phyloP scores from a whole-genome alignment of 192 early-diverging fungal species.

The Phycomyces blakesleeanus region DNA sequence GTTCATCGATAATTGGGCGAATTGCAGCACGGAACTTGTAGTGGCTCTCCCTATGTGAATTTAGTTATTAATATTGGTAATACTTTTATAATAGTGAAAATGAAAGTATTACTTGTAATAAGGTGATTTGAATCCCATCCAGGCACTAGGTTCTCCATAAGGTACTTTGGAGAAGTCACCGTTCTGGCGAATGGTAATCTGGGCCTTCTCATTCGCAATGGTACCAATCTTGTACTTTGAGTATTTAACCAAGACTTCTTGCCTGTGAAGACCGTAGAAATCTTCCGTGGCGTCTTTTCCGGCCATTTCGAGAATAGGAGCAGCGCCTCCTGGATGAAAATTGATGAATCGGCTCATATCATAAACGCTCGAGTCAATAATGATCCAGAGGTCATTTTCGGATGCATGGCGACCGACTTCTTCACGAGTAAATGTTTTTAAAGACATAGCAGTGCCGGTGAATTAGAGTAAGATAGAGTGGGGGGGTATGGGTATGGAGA shows the following conservation, averaged over 20 bases:
- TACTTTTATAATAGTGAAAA: neutral
- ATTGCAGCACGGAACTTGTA: slow-evolving; percentile 54
- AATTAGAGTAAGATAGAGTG: neutral
- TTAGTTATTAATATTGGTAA: neutral
- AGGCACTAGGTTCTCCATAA: slow-evolving; percentile 73
- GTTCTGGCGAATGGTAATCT: slow-evolving; percentile 40
- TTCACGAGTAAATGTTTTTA: slow-evolving; percentile 29
- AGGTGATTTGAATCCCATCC: slow-evolving; percentile 30
- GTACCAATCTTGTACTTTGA: slow-evolving; percentile 62
- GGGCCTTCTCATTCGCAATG: slow-evolving; percentile 43
- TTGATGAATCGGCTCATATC: slow-evolving; percentile 55
- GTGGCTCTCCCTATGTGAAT: slow-evolving; percentile 70
- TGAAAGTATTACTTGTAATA: slow-evolving; percentile 32
- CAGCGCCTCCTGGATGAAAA: slow-evolving; percentile 55
- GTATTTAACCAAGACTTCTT: slow-evolving; percentile 65
- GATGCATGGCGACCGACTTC: slow-evolving; percentile 30
- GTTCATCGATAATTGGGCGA: slow-evolving; percentile 67
- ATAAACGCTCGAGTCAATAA: slow-evolving; percentile 57
- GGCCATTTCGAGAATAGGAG: slow-evolving; percentile 67
- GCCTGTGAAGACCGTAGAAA: slow-evolving; percentile 39
- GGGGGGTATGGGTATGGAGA: neutral
- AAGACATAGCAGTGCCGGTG: slow-evolving; percentile 17
- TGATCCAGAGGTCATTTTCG: slow-evolving; percentile 49
- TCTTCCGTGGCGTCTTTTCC: slow-evolving; percentile 72
- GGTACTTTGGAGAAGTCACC: slow-evolving; percentile 67